These are phyloP conservation scores for Rhynchosporium secalis DNA, from an alignment of 2,329 filamentous ascomycete species.

Conservation along the genomic window DNA sequence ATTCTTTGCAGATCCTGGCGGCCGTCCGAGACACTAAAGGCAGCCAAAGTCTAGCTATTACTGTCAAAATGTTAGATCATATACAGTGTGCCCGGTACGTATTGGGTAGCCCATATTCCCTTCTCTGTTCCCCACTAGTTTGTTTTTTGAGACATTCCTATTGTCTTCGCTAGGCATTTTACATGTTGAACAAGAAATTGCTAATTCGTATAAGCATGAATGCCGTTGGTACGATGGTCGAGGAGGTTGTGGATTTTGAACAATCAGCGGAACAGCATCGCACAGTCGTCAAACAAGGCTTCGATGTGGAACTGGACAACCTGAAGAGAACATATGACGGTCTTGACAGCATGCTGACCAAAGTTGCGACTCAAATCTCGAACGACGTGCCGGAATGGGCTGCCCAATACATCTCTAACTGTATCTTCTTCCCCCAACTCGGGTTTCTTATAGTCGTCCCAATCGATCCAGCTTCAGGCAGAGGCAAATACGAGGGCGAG, in stretches of 20 bases:
- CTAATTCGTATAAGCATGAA: constrained; percentile 46
- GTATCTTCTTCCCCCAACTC: constrained; percentile 87
- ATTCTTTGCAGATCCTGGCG: constrained; percentile 69
- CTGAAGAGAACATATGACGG: constrained; percentile 77
- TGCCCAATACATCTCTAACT: constrained; percentile 60
- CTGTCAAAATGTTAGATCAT: constrained; percentile 57
- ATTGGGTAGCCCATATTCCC: too few relatives aligned
- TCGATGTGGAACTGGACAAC: constrained; percentile 74
- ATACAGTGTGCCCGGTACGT: constrained; percentile 53
- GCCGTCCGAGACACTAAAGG: constrained; percentile 57
- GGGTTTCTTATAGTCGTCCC: constrained; percentile 82
- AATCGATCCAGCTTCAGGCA: constrained; percentile 57
- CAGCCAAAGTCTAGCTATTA: constrained; percentile 52
- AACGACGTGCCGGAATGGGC: constrained; percentile 61
- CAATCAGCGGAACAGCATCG: constrained; percentile 66
- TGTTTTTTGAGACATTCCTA: too few relatives aligned
- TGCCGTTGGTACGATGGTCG: constrained; percentile 68
- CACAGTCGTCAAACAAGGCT: constrained; percentile 69
- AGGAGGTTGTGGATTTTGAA: constrained; percentile 77
- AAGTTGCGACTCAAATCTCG: constrained; percentile 65
- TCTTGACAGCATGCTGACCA: constrained; percentile 70
- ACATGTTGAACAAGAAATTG: too few relatives aligned
- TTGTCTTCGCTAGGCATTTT: too few relatives aligned
- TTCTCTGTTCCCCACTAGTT: too few relatives aligned
- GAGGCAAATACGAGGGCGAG: constrained; percentile 63